Base-by-base conservation (phyloP, 352 stramenopile species). In the Globisporangium canariense region DNA sequence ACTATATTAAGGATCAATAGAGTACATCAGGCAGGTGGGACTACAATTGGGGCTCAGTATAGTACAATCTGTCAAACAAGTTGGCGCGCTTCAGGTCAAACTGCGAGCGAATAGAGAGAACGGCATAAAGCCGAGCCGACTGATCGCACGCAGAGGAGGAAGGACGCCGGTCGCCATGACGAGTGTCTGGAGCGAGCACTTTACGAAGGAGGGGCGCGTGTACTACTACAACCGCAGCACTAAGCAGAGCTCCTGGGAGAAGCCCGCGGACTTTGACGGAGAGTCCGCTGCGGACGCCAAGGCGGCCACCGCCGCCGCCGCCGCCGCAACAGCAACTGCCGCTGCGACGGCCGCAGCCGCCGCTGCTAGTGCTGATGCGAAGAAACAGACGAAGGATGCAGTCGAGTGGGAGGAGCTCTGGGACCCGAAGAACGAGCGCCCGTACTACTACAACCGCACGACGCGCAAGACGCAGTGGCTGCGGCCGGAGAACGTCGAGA, bases 181-280 rank as follows among this genome's bases (percentile, higher is more conserved):
- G 62, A 72, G 68, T 41, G 71, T 88, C 22, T 96, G 87, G 85
- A 96, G 85, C 70, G 85, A 90, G 68, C 80, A 96, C 75, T 79
- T 85, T 67, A 94, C 86, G 30, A 93, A 94, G 68, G 88, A 96
- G 47, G 88, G 88, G 28, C 79, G 82, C 18, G 80, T 81, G 61
- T 96, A 96, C 70, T 96, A 94, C 75, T 94, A 96, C 79, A 96
- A 96, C 74, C 83, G 83, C 64, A 77, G 62, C 58, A 94, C 86
- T 10, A 93, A 94, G 78, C 80, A 94, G 69, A 96, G 87, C 76
- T 80, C 84, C 65, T 96, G 88, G 88, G 86, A 94, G 61, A 88
- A 90, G 57, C 88, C 88, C 22, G 68, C 68, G 22, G 81, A 92
- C 69, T 93, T 92, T 67, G 83, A 93, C 67, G 76, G 71, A 41